phyloP scores from a whole-genome alignment of 2,329 filamentous ascomycete species.

The Coniosporium tulheliwenetii region DNA sequence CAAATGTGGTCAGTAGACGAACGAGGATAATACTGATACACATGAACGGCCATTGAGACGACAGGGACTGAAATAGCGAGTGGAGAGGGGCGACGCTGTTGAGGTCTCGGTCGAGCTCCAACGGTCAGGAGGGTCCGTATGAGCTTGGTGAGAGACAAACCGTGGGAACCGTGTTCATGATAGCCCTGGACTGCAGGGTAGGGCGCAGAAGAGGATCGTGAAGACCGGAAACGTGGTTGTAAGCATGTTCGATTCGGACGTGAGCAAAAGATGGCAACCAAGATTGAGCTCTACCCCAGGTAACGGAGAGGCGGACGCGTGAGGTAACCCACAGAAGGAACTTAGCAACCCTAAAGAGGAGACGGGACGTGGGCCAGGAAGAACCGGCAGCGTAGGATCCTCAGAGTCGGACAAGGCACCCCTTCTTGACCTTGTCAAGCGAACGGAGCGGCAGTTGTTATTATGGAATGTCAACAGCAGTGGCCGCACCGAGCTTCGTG shows the following conservation, averaged over 20 bases:
- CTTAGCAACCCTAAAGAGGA: too few species aligned
- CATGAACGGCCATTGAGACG: constrained; percentile 1
- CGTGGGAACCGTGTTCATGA: constrained; percentile 29
- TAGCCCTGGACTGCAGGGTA: constrained; percentile 1
- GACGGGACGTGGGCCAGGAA: too few species aligned
- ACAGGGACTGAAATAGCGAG: neutral
- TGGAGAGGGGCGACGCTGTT: constrained; percentile 4
- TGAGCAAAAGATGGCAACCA: neutral
- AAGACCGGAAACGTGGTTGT: neutral
- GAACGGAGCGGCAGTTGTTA: too few species aligned
- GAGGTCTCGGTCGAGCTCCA: neutral
- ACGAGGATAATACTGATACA: constrained; percentile 7
- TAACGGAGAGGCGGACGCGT: neutral
- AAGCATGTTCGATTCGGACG: neutral
- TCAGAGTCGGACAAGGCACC: too few species aligned
- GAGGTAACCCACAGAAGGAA: neutral
- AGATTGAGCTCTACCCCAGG: neutral
- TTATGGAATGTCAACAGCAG: too few species aligned
- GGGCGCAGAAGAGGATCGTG: constrained; percentile 1
- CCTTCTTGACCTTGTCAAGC: too few species aligned
- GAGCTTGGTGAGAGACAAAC: constrained; percentile 11
- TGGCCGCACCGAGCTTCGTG: too few species aligned
- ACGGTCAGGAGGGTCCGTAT: neutral
- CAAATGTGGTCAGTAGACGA: too few species aligned
- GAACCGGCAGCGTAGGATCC: too few species aligned